phyloP scores from a whole-genome alignment of 2,329 filamentous ascomycete genomes.

The Dactylellina parvicollis region DNA sequence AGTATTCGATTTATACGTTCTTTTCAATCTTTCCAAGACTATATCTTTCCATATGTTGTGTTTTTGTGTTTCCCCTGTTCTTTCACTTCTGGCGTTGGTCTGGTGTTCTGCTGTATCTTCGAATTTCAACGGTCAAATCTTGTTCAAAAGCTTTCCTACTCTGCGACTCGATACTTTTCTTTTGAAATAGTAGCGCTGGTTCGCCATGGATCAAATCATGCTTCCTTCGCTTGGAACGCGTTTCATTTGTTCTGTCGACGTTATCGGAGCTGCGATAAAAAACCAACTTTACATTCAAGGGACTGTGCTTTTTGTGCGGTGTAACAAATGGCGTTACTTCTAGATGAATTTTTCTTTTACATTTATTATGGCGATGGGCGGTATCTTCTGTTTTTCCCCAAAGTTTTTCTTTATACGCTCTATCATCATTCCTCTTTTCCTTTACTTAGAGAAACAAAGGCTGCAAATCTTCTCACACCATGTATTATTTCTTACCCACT shows the following conservation, averaged over 20 bases:
- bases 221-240: slow-evolving; percentile 27
- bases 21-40: slow-evolving; percentile 11
- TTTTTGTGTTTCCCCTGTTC: slow-evolving; percentile 1
- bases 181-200: slow-evolving; percentile 49
- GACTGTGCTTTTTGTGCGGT: slow-evolving; percentile 37
- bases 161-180: slow-evolving; percentile 29
- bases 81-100: slow-evolving; percentile 38
- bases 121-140: slow-evolving; percentile 31
- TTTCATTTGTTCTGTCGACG: slow-evolving; percentile 53
- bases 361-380: slow-evolving; percentile 34
- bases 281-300: slow-evolving; percentile 27
- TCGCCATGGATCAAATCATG: slow-evolving; percentile 53
- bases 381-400: slow-evolving; percentile 22
- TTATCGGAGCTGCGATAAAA: slow-evolving; percentile 42
- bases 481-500: slow-evolving; percentile 39
- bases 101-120: slow-evolving; percentile 21
- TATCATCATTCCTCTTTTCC: slow-evolving; percentile 1
- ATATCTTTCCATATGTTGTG: slow-evolving; percentile 19
- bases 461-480: slow-evolving; percentile 26
- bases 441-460: slow-evolving; percentile 15
- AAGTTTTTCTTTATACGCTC: slow-evolving; percentile 18
- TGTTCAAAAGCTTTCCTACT: slow-evolving; percentile 50
- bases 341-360: slow-evolving; percentile 37
- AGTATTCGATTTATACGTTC: slow-evolving; percentile 15
- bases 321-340: slow-evolving; percentile 47